Conservation (phyloP, 2,329 filamentous ascomycete genomes). For the Orbilia quercus region DNA sequence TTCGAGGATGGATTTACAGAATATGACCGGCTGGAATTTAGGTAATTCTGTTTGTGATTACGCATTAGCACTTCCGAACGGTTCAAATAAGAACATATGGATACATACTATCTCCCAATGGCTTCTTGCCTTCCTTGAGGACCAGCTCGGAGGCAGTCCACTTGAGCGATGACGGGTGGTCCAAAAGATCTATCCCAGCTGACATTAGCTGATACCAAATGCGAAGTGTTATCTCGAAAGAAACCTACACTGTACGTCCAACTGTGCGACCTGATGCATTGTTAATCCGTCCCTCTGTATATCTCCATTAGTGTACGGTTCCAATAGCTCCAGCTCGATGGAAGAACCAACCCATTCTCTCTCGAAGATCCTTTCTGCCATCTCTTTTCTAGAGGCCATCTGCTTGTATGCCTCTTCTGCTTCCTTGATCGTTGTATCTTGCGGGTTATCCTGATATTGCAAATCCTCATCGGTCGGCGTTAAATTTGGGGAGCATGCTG, state of each 20-base stretch:
- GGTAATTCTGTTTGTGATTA: slow-evolving; percentile 67
- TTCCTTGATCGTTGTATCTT: slow-evolving; percentile 37
- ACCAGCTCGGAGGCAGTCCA: slow-evolving; percentile 73
- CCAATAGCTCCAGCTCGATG: background rate
- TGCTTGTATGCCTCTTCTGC: slow-evolving; percentile 35
- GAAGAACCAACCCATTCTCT: slow-evolving; percentile 70
- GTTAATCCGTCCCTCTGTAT: slow-evolving; percentile 69
- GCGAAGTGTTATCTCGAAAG: background rate
- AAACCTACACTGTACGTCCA: slow-evolving; percentile 69
- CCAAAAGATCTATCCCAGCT: slow-evolving; percentile 67
- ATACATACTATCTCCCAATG: slow-evolving; percentile 37
- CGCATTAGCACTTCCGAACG: slow-evolving; percentile 58
- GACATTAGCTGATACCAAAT: slow-evolving; percentile 10
- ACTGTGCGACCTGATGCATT: slow-evolving; percentile 75
- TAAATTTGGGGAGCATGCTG: slow-evolving; percentile 38
- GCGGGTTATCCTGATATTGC: slow-evolving; percentile 31
- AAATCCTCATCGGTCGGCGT: slow-evolving; percentile 49
- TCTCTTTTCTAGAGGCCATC: slow-evolving; percentile 64
- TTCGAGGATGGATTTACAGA: slow-evolving; percentile 78
- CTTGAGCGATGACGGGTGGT: slow-evolving; percentile 72
- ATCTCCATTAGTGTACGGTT: slow-evolving; percentile 9
- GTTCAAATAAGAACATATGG: slow-evolving; percentile 63
- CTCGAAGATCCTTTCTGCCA: slow-evolving; percentile 73
- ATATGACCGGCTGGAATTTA: slow-evolving; percentile 82
- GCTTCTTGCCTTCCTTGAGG: slow-evolving; percentile 62